Evolutionary conservation across 306 rosid species (phyloP).

Genomic region (Rosa rugosa): DNA sequence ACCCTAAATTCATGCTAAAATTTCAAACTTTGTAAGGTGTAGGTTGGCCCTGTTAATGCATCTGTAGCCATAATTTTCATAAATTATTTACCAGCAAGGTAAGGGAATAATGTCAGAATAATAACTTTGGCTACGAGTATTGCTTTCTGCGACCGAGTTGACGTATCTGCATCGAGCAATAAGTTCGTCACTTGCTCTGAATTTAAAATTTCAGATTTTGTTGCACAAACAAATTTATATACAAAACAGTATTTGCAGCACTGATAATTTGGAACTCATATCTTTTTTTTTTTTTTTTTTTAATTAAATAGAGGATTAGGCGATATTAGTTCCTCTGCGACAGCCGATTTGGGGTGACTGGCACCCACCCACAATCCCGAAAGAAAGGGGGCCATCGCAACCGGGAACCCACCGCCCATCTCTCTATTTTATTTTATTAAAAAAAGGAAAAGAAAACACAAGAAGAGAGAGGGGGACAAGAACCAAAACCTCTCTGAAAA

Average conservation of each 20-base stretch:
- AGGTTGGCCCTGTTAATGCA: not conserved
- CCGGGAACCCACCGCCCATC: too few species aligned
- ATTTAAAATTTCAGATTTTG: not conserved
- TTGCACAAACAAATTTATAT: not conserved
- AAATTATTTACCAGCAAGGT: not conserved
- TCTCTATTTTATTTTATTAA: too few species aligned
- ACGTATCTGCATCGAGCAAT: conserved; percentile 4
- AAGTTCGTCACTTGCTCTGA: not conserved
- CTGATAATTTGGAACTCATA: not conserved
- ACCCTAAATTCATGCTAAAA: not conserved
- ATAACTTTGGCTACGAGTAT: conserved; percentile 6
- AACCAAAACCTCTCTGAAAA: too few species aligned
- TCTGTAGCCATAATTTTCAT: conserved; percentile 7
- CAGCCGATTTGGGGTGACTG: too few species aligned
- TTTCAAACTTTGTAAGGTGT: not conserved
- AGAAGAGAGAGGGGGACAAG: too few species aligned
- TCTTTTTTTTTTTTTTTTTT: too few species aligned
- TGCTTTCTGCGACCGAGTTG: conserved; percentile 17
- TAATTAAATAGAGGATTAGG: too few species aligned
- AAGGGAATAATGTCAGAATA: conserved; percentile 26
- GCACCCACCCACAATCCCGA: too few species aligned
- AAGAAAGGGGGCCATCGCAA: too few species aligned
- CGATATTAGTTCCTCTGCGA: too few species aligned
- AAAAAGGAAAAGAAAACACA: too few species aligned
- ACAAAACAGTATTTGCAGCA: not conserved